Percentiles rank a stretch among this genome's conserved stretches.
Evolutionary conservation across 345 rosid genomes (phyloP).

Genomic region (Aquilaria malaccensis): DNA sequence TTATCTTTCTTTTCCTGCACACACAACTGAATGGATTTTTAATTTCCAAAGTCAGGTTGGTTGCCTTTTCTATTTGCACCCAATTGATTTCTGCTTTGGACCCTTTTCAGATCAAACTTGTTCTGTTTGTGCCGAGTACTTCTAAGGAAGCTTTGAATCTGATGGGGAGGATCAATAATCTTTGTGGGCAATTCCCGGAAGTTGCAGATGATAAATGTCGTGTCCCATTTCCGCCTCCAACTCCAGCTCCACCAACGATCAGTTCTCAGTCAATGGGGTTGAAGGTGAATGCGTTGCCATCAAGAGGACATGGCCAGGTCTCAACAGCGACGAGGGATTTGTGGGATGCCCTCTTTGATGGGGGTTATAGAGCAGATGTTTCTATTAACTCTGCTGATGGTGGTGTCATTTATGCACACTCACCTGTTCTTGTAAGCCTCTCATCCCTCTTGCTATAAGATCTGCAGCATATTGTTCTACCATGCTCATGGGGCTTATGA

Average conservation of each 20-base stretch:
- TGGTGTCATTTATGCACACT: constrained; percentile 56
- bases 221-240: constrained; percentile 47
- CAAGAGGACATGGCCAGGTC: constrained; percentile 23
- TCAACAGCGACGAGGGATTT: constrained; percentile 33
- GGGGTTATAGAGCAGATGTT: constrained; percentile 71
- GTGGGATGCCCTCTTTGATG: constrained; percentile 75
- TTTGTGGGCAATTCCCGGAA: constrained; percentile 1
- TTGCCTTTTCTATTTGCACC: too few relatives aligned
- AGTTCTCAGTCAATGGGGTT: constrained; percentile 14
- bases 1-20: too few relatives aligned
- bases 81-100: too few relatives aligned
- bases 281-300: constrained; percentile 3
- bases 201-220: constrained; percentile 9
- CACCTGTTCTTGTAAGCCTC: constrained; percentile 57
- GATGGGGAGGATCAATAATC: constrained; percentile 13
- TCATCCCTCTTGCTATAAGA: background rate
- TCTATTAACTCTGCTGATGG: constrained; percentile 42
- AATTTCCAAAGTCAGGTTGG: too few relatives aligned
- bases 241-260: constrained; percentile 30
- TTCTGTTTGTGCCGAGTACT: background rate
- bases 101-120: too few relatives aligned
- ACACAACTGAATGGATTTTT: too few relatives aligned
- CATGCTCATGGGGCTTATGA: background rate
- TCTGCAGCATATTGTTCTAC: background rate
- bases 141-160: constrained; percentile 5